phyloP scores from a whole-genome alignment of 179 eudicot genomes.

The Silene vulgaris region DNA sequence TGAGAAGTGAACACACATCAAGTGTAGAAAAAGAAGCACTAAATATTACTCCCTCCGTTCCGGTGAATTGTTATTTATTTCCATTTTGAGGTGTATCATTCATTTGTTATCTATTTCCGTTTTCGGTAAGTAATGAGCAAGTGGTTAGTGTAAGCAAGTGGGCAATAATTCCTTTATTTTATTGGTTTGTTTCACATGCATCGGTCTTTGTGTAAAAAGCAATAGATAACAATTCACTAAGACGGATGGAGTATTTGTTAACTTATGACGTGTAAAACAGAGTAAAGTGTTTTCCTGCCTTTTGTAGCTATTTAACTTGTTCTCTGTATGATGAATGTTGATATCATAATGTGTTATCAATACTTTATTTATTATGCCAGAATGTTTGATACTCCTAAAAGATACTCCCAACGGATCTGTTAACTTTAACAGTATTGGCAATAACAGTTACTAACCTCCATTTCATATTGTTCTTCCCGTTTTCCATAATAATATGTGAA shows the following conservation, averaged over 20 bases:
- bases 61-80: no score
- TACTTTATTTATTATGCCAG: background rate
- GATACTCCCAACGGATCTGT: background rate
- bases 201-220: no score
- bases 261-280: background rate
- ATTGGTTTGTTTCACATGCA: no score
- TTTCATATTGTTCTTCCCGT: background rate
- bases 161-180: no score
- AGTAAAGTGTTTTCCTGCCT: background rate
- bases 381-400: background rate
- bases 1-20: no score
- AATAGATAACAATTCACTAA: no score
- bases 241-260: background rate
- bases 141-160: no score
- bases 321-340: background rate
- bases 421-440: background rate
- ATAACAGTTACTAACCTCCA: background rate
- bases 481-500: background rate
- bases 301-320: background rate
- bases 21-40: no score
- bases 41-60: no score
- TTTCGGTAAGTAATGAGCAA: no score
- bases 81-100: no score
- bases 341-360: background rate
- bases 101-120: no score